Evolutionary conservation across 2,329 filamentous ascomycete species (phyloP), one percentile per base, ranked within the genome.

Genomic region (Hymenoscyphus scutula): DNA sequence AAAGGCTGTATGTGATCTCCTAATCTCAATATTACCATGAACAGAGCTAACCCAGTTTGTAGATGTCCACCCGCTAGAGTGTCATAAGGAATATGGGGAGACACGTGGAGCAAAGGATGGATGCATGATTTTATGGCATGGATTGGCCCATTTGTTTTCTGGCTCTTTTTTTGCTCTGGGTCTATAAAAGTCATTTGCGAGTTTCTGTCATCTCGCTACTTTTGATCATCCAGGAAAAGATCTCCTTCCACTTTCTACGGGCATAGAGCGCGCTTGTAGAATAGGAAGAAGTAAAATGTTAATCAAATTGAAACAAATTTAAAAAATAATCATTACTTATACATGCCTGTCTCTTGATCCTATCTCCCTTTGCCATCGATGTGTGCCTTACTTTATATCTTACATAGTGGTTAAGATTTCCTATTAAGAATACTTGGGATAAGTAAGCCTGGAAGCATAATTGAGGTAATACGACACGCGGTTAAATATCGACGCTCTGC

Each of bases 31-130:
- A 30, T 55, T 32, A 34, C 53, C 17, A 30, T 30, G 11, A 11
- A n/a, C 25, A 29, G 15, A 32, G n/a, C 32, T 32, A 30, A 34
- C 53, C 19, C 53, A 5, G 34, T 19, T 15, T 37, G 41, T 48
- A 48, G 41, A 96, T 96, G 91, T 88, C 91, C 69, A 93, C 91
- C 76, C 89, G 91, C 80, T 96, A 93, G 87, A 77, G 67, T 66
- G 37, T 51, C 64, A 23, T 3, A 23, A 23, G 41, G n/a, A 48
- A 48, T 59, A 45, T 67, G 56, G 45, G 59, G 51, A 59, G 61
- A 58, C 61, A 69, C 53, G 68, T 56, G 67, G 68, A 66, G 65
- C 66, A 66, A 67, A 62, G 58, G 65, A 62, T 67, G 63, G 68
- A 69, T 71, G 64, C 71, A 72, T 72, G 72, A 68, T 71, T 71